These are phyloP conservation scores for Rhodamnia rubescens DNA, from an alignment of 345 rosid species.

Conservation along the genomic window DNA sequence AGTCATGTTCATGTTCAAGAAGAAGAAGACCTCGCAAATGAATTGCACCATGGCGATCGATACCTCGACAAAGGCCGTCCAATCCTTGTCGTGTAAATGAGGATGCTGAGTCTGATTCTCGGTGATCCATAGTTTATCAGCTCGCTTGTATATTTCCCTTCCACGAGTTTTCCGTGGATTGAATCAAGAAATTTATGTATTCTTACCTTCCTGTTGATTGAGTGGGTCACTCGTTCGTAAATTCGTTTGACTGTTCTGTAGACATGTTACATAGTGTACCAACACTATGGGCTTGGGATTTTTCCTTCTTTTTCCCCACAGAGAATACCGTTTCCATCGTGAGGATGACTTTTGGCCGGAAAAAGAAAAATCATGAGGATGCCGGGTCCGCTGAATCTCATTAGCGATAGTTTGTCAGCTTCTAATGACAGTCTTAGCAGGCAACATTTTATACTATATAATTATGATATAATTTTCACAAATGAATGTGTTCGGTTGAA, in stretches of 20 bases:
- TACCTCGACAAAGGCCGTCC: background rate
- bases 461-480: background rate
- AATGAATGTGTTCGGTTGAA: background rate
- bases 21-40: background rate
- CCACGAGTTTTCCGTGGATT: background rate
- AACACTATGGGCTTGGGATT: background rate
- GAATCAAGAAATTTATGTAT: background rate
- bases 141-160: background rate
- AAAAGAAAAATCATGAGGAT: background rate
- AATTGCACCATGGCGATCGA: slow-evolving; percentile 7
- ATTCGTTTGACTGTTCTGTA: background rate
- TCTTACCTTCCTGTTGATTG: background rate
- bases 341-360: background rate
- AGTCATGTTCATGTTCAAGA: slow-evolving; percentile 3
- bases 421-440: background rate
- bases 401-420: background rate
- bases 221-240: background rate
- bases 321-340: background rate
- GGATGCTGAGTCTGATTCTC: background rate
- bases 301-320: background rate
- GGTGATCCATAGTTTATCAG: background rate
- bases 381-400: background rate
- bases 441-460: background rate
- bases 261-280: background rate
- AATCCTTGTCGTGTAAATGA: background rate